Evolutionary conservation across 768 basidiomycete species (phyloP), one percentile per base, ranked within the genome.

Genomic region (Pleurotus citrinopileatus): DNA sequence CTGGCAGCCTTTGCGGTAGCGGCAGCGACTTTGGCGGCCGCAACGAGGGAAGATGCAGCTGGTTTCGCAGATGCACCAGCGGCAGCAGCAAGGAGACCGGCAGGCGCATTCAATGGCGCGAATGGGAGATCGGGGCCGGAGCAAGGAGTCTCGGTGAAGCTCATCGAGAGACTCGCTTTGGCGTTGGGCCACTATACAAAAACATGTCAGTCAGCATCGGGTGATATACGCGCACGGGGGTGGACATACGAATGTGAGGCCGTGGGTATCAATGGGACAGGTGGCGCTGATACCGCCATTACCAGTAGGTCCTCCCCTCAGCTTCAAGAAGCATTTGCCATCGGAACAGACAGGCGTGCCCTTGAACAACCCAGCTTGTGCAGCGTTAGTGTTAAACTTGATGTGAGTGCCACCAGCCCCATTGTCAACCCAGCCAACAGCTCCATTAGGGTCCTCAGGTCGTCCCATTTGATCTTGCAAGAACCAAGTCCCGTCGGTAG

Each of bases 111-210:
- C 5, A n/a, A n/a, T n/a, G 48, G 48, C 10, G 32, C 48, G 34
- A 51, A 51, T 0, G 48, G 48, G 5, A 34, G 29, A 3, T 51
- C 48, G 3, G 48, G 48, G 20, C 48, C 48, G 10, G 48, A 51
- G 8, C 48, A 51, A 2, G 48, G 29, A 20, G 48, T 51, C 48
- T 51, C 48, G 19, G 48, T 51, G 34, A 51, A 51, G 48, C 48
- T 51, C 12, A 51, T 37, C 32, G 22, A 0, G 17, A 51, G 15
- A 8, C 17, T 37, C 0, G 23, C 34, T n/a, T 51, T 51, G 9
- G 48, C 29, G 34, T 51, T 51, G 34, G 48, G 48, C 48, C 48
- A 51, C 48, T 51, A 37, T n/a, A 10, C 6, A 29, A 20, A 1
- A 22, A 9, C 3, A 37, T 8, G n/a, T n/a, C n/a, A 19, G 32